phyloP scores from a whole-genome alignment of 2,329 filamentous ascomycete genomes.

The Nothophaeocryptopus gaeumannii region DNA sequence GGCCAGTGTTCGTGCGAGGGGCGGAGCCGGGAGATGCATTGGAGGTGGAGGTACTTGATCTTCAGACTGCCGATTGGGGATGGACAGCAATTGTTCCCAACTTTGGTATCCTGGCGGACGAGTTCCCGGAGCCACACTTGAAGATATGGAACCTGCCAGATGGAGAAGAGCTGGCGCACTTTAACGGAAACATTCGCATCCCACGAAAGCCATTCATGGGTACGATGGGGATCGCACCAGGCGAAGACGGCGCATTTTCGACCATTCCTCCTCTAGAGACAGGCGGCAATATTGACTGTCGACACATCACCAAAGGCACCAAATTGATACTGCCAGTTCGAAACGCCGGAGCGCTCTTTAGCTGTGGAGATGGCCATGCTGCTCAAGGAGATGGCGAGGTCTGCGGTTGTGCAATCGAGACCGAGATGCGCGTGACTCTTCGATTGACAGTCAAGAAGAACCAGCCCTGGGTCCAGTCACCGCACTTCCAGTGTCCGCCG shows the following conservation, averaged over 20 bases:
- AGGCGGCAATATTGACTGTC: constrained; percentile 24
- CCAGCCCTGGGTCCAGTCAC: constrained; percentile 14
- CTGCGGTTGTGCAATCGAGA: constrained; percentile 21
- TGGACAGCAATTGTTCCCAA: constrained; percentile 22
- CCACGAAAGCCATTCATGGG: constrained; percentile 22
- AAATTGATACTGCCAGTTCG: constrained; percentile 18
- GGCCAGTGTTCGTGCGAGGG: constrained; percentile 20
- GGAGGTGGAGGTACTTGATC: constrained; percentile 21
- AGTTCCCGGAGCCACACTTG: constrained; percentile 19
- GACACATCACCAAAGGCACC: constrained; percentile 20
- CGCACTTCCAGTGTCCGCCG: constrained; percentile 18
- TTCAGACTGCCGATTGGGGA: constrained; percentile 20
- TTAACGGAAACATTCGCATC: constrained; percentile 20
- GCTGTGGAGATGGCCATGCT: constrained; percentile 24
- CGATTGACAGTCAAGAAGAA: constrained; percentile 19
- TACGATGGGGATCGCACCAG: constrained; percentile 22
- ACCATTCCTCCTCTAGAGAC: constrained; percentile 21
- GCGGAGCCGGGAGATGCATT: constrained; percentile 23
- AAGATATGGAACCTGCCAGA: constrained; percentile 19
- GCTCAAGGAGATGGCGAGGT: constrained; percentile 24
- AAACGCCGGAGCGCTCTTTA: constrained; percentile 18
- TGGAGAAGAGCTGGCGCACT: constrained; percentile 8
- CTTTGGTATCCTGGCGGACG: constrained; percentile 19
- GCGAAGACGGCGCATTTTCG: constrained; percentile 13
- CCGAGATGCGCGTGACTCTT: constrained; percentile 16